Evolutionary conservation across 768 basidiomycete genomes (phyloP).

Genomic region (Trametes villosa): DNA sequence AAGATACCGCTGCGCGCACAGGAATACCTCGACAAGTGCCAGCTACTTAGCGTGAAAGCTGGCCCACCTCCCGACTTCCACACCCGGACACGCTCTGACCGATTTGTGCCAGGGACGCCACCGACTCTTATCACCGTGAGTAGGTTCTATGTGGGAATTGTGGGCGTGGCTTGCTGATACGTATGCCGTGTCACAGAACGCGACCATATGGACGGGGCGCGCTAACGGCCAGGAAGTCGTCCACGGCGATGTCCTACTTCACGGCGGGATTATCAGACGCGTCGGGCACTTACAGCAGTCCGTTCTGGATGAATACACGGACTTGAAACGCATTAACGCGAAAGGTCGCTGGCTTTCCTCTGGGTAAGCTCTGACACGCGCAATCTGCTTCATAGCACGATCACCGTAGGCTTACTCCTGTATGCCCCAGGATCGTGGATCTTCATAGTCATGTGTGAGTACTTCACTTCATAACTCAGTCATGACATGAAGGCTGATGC

Average conservation of each 20-base stretch:
- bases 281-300: constrained; percentile 51
- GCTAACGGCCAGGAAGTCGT: constrained; percentile 70
- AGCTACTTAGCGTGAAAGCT: constrained; percentile 42
- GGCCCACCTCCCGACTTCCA: constrained; percentile 54
- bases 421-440: constrained; percentile 20
- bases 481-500: too few relatives aligned
- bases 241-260: constrained; percentile 67
- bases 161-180: background rate
- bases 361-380: constrained; percentile 41
- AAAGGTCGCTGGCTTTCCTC: constrained; percentile 80
- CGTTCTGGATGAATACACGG: constrained; percentile 26
- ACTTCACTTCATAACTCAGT: too few relatives aligned
- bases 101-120: constrained; percentile 65
- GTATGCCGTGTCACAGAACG: constrained; percentile 46
- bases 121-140: constrained; percentile 47
- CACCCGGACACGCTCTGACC: constrained; percentile 60
- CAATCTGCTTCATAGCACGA: background rate
- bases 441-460: constrained; percentile 24
- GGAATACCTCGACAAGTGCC: constrained; percentile 48
- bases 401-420: too few relatives aligned
- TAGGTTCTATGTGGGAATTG: background rate
- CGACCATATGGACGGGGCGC: constrained; percentile 82
- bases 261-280: constrained; percentile 66
- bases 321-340: constrained; percentile 61
- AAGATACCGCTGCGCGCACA: constrained; percentile 21